Conservation (phyloP, 169 alveolate species). For the Cryptosporidium ryanae region DNA sequence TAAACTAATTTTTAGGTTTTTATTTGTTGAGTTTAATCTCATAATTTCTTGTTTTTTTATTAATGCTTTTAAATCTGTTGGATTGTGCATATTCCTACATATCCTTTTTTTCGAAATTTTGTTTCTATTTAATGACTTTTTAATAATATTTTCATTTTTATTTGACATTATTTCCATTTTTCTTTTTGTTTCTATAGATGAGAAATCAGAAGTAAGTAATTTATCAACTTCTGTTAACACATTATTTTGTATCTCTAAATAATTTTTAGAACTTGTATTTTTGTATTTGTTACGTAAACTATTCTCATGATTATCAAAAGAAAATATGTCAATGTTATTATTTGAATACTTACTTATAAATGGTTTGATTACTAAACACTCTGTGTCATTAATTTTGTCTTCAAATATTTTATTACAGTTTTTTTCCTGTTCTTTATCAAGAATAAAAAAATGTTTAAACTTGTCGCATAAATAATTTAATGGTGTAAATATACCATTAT, state of each 20-base stretch:
- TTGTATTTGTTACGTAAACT: background rate
- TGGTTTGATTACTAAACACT: constrained; percentile 6
- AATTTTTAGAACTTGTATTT: background rate
- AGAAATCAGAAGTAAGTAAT: constrained; percentile 62
- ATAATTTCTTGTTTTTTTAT: background rate
- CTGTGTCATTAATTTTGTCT: background rate
- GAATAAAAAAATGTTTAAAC: constrained; percentile 5
- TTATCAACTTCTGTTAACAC: constrained; percentile 18
- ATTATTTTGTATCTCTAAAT: background rate
- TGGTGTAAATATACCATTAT: background rate
- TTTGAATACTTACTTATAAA: background rate
- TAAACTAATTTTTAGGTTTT: constrained; percentile 30
- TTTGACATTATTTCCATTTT: background rate
- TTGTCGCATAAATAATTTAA: constrained; percentile 6
- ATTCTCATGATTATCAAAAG: background rate
- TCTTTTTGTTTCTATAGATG: constrained; percentile 11
- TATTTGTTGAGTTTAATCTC: constrained; percentile 13
- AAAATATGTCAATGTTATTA: background rate
- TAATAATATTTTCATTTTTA: background rate
- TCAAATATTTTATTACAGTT: background rate
- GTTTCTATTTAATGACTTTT: constrained; percentile 5
- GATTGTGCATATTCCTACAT: constrained; percentile 34
- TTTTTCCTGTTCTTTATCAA: background rate
- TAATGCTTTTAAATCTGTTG: constrained; percentile 5
- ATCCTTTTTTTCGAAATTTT: constrained; percentile 7